Evolutionary conservation across 306 rosid species (phyloP).

Genomic region (Begonia peltatifolia): DNA sequence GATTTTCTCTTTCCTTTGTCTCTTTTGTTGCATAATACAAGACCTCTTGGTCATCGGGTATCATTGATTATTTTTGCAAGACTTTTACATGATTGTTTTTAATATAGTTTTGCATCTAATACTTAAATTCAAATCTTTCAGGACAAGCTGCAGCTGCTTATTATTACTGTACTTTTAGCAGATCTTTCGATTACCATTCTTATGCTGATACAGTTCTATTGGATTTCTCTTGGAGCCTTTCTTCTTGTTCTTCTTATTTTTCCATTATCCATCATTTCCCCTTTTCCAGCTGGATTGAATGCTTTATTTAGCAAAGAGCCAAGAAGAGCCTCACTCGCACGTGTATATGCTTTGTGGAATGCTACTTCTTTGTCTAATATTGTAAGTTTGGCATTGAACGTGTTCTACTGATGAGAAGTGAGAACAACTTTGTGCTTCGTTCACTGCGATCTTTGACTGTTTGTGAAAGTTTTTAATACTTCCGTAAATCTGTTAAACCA

Average conservation of each 20-base stretch:
- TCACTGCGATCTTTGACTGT: too few species aligned
- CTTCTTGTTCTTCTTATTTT: constrained; percentile 79
- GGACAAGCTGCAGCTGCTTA: constrained; percentile 81
- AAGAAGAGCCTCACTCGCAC: constrained; percentile 79
- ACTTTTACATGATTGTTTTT: constrained; percentile 5
- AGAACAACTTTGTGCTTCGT: too few species aligned
- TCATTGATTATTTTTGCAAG: constrained; percentile 3
- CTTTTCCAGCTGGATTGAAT: constrained; percentile 95
- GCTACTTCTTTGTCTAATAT: constrained; percentile 75
- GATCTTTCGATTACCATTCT: constrained; percentile 88
- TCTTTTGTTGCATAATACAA: constrained; percentile 74
- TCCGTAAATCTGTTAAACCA: too few species aligned
- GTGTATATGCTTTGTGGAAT: constrained; percentile 93
- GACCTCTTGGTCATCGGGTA: constrained; percentile 96
- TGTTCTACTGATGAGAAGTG: too few species aligned
- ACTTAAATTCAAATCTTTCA: constrained; percentile 28
- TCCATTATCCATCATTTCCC: constrained; percentile 83
- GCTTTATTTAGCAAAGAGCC: constrained; percentile 92
- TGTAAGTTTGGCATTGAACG: constrained; percentile 33
- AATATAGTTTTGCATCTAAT: constrained; percentile 19
- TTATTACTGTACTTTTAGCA: constrained; percentile 61
- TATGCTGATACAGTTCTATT: constrained; percentile 85
- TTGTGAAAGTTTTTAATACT: too few species aligned
- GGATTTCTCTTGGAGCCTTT: constrained; percentile 91
- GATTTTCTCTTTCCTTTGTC: constrained; percentile 69